Evolutionary conservation across 2,329 filamentous ascomycete genomes (phyloP), one percentile per base, ranked within the genome.

Genomic region (Pseudocercospora cruenta): DNA sequence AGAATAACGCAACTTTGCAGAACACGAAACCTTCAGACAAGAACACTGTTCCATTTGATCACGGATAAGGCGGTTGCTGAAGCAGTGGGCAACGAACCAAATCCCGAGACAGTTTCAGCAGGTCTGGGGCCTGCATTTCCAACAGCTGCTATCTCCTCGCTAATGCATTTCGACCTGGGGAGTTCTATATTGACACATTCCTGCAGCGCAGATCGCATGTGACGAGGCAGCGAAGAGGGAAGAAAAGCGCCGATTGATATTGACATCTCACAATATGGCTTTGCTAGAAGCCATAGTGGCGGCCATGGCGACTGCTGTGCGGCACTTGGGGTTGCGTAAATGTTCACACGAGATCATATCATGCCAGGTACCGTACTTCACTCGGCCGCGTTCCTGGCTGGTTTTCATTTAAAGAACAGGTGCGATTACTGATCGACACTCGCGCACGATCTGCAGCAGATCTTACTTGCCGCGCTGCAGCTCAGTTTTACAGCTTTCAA

Each of bases 141-240:
- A 51, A 51, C 47, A 51, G 47, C 10, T 19, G 47, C 47, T 24
- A 51, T 22, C n/a, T 21, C n/a, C 21, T 51, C 47, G 21, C 47
- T 51, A 51, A 51, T 51, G 47, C 47, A 51, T 21, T 51, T 22
- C 21, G 47, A 51, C 47, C 47, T 51, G 47, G 47, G 22, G 47
- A 21, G 47, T 51, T 51, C 47, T 51, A 51, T 21, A 51, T 51
- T 22, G 10, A 19, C 22, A 51, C 10, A 51, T 21, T 51, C 47
- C 47, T 51, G 47, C 47, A 45, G 22, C 22, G 47, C 47, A 51
- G 47, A 51, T 51, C 47, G 47, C 47, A 51, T 51, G 47, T 51
- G 21, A 51, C 21, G 47, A 51, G 47, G 21, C 21, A 51, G 6
- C 47, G 22, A 31, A 31, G 28, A 31, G 28, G 28, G 28, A 31